Conservation (phyloP, 139 green algal genomes). For the Microglena sp. region DNA sequence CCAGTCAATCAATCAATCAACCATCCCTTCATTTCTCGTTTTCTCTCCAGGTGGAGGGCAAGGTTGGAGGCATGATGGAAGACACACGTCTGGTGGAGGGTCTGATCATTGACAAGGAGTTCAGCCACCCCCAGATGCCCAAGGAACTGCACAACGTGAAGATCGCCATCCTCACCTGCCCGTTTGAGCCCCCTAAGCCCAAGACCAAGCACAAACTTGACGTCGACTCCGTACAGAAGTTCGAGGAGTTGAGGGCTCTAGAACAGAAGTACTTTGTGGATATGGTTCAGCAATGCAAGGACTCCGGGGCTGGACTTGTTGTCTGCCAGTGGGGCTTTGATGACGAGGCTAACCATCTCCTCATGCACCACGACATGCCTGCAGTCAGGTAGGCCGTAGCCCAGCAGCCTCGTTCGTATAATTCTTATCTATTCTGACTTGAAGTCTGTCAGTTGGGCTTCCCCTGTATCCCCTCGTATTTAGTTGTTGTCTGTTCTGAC, state of each 20-base stretch:
- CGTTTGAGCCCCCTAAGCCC: slow-evolving; percentile 98
- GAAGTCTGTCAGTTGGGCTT: too few species aligned
- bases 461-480: too few species aligned
- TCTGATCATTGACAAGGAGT: slow-evolving; percentile 98
- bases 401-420: too few species aligned
- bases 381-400: slow-evolving; percentile 69
- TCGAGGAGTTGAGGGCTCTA: slow-evolving; percentile 72
- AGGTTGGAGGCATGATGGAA: slow-evolving; percentile 92
- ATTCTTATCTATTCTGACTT: too few species aligned
- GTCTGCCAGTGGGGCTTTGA: slow-evolving; percentile 99
- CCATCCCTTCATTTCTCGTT: neutral
- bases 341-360: slow-evolving; percentile 98
- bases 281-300: slow-evolving; percentile 97
- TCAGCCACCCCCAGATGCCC: slow-evolving; percentile 82
- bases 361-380: slow-evolving; percentile 86
- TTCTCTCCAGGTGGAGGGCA: slow-evolving; percentile 79
- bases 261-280: slow-evolving; percentile 96
- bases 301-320: slow-evolving; percentile 70
- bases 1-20: too few species aligned
- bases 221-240: slow-evolving; percentile 98
- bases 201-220: slow-evolving; percentile 99
- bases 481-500: too few species aligned
- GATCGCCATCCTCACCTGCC: slow-evolving; percentile 97
- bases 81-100: slow-evolving; percentile 89
- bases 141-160: slow-evolving; percentile 70